Percentiles rank a stretch among this genome's conserved stretches.
Evolutionary conservation across 2,329 filamentous ascomycete species (phyloP).

Genomic region (Tolypocladium guangdongense): DNA sequence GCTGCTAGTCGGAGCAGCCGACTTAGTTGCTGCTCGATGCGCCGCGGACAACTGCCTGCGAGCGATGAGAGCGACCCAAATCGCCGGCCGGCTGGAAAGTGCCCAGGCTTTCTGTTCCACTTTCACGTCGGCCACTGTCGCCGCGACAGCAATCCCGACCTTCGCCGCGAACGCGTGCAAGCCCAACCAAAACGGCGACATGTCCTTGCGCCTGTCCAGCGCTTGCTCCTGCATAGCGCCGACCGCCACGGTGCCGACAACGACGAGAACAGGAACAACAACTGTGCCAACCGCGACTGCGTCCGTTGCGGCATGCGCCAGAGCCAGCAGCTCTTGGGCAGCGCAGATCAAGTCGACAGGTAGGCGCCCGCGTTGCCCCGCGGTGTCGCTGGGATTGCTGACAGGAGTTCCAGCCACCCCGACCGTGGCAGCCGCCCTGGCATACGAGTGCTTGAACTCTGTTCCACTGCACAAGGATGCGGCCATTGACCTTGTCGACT

Average conservation of each 20-base stretch:
- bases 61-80: constrained; percentile 22
- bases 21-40: constrained; percentile 10
- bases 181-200: constrained; percentile 8
- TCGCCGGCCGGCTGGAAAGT: constrained; percentile 18
- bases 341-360: constrained; percentile 1
- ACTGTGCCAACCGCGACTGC: constrained; percentile 1
- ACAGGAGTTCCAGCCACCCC: constrained; percentile 10
- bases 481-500: constrained; percentile 23
- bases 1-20: constrained; percentile 1
- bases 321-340: constrained; percentile 6
- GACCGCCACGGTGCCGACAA: constrained; percentile 1
- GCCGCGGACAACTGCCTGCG: constrained; percentile 26
- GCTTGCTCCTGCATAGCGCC: constrained; percentile 13
- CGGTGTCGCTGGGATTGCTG: neutral
- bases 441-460: constrained; percentile 25
- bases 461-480: constrained; percentile 26
- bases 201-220: constrained; percentile 10
- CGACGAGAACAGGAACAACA: neutral
- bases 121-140: constrained; percentile 8
- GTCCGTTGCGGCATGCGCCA: constrained; percentile 5
- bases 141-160: constrained; percentile 9
- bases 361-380: neutral
- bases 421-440: constrained; percentile 23
- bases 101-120: constrained; percentile 21
- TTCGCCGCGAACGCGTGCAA: constrained; percentile 11